phyloP scores from a whole-genome alignment of 1,284 basidiomycete genomes.

The Trichosporon sp. region DNA sequence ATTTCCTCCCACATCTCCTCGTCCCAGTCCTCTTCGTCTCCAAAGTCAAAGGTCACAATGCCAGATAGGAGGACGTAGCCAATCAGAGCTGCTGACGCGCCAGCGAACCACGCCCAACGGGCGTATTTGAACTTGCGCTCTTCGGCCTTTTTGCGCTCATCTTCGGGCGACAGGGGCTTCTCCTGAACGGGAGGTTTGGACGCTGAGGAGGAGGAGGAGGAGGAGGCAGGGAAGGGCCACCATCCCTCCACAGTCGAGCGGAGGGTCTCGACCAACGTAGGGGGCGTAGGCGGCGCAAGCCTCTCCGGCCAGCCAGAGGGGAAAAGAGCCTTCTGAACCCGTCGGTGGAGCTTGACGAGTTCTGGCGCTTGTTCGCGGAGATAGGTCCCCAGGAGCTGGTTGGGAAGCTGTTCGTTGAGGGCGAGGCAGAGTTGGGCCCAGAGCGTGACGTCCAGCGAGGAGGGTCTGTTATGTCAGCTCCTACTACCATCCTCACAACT shows the following conservation, averaged over 20 bases:
- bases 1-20: constrained; percentile 9
- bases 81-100: constrained; percentile 52
- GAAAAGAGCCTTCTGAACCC: constrained; percentile 24
- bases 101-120: constrained; percentile 40
- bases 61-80: constrained; percentile 88
- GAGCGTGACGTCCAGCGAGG: constrained; percentile 42
- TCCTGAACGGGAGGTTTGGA: no score
- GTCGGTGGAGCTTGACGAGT: constrained; percentile 35
- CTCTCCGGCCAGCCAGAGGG: constrained; percentile 16
- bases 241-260: not conserved
- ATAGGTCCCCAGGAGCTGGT: constrained; percentile 38
- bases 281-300: not conserved
- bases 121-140: constrained; percentile 31
- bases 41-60: constrained; percentile 52
- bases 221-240: not conserved
- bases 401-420: constrained; percentile 41
- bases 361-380: constrained; percentile 35
- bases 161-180: not conserved
- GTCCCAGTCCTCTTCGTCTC: constrained; percentile 20
- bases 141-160: constrained; percentile 16
- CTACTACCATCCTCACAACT: not conserved
- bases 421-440: constrained; percentile 45
- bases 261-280: not conserved
- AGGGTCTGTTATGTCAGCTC: constrained; percentile 26
- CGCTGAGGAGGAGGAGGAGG: not conserved